These are phyloP conservation scores for Ascocoryne sarcoides DNA, from an alignment of 2,329 filamentous ascomycete genomes.

Conservation along the genomic window DNA sequence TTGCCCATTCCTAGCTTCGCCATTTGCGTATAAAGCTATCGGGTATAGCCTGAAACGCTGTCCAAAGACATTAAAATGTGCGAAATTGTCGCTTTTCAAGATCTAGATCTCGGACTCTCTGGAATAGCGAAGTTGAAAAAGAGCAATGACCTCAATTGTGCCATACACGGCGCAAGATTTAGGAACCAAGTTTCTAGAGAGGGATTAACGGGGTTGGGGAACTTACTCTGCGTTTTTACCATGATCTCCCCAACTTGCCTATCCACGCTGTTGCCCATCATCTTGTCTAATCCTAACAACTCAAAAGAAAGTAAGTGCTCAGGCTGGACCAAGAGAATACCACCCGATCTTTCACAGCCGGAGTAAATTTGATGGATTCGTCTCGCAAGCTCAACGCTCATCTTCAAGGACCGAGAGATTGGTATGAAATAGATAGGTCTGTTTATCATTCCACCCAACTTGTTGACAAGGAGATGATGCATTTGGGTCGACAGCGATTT, in stretches of 20 bases:
- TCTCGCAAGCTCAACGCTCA: conserved; percentile 27
- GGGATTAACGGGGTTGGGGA: neutral
- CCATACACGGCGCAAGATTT: too few species aligned
- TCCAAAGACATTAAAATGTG: too few species aligned
- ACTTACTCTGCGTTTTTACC: conserved; percentile 30
- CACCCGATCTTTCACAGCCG: conserved; percentile 41
- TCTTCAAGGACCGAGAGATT: conserved; percentile 42
- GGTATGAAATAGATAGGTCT: conserved; percentile 48
- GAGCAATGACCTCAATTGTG: too few species aligned
- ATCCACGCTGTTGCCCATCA: conserved; percentile 26
- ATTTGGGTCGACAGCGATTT: conserved; percentile 56
- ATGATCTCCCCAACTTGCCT: conserved; percentile 29
- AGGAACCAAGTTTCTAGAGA: too few species aligned
- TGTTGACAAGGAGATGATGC: conserved; percentile 43
- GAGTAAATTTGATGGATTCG: conserved; percentile 33
- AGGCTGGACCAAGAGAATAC: conserved; percentile 52
- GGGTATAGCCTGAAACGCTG: too few species aligned
- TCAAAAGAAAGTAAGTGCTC: conserved; percentile 57
- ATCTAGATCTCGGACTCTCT: too few species aligned
- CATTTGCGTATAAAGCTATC: too few species aligned
- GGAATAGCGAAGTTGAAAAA: too few species aligned
- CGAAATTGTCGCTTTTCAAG: too few species aligned
- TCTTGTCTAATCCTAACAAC: conserved; percentile 48
- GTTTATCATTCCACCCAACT: conserved; percentile 47
- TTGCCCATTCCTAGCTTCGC: too few species aligned